Base-by-base conservation (phyloP, 495 filamentous ascomycete genomes). In the Penicillium subrubescens region DNA sequence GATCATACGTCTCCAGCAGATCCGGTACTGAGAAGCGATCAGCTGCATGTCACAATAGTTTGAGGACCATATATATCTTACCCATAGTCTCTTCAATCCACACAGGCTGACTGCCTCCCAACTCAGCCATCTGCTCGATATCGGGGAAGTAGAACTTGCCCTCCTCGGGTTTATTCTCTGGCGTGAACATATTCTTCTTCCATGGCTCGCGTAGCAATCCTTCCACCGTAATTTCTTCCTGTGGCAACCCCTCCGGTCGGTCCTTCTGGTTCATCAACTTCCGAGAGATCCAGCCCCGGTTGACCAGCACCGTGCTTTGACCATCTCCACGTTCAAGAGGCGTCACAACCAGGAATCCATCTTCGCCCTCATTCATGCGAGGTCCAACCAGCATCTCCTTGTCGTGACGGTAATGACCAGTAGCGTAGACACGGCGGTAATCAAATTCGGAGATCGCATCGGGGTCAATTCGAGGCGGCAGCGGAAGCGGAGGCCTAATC, bases 21-120 rank as follows among this genome's bases (percentile, higher is more conserved):
- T 95, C 92, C 55, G 92, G 90, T 60, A 88, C 93, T 95, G 51
- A 21, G 46, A 59, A 60, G 56, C 11, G 66, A 61, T 70, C 57
- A 71, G 52, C 58, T 25, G 50, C 57, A 60, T 60, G 61, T 51
- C 15, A 61, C 8, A 31, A 39, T 46, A 33, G 1, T 31, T 58
- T 17, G 59, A 31, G 19, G 0, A 52, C 19, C 33, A 48, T 41
- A 29, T 35, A 39, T 64, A 44, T 62, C 72, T 67, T 77, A 96
- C 93, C 84, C 91, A 96, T 96, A 62, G 94, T 99, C 82, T 95
- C 88, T 79, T 99, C 96, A 73, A 99, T 82, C 94, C 93, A 97
- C 58, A 99, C 90, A 7, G 93, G 82, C 80, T 96, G 91, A 66
- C 90, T 92, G 1, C 91, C 92, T 48, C 88, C 89, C 68, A 92